Evolutionary conservation across 768 basidiomycete species (phyloP).

Genomic region (Hysterangium stoloniferum): DNA sequence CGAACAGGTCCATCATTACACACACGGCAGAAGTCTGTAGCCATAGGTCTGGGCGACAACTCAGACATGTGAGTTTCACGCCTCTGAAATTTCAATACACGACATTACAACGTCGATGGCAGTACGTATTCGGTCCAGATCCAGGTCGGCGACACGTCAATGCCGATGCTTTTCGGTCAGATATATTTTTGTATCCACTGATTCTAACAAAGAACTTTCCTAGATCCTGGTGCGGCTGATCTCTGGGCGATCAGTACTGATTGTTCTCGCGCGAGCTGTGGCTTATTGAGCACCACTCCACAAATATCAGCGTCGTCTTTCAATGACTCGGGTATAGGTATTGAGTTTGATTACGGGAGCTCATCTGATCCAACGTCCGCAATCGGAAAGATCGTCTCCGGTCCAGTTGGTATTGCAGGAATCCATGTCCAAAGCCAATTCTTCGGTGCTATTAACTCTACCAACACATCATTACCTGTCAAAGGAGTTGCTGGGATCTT

Average conservation of each 20-base stretch:
- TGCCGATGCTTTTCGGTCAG: background rate
- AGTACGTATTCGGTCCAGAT: background rate
- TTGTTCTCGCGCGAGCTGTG: background rate
- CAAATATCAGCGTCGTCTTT: background rate
- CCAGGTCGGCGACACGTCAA: background rate
- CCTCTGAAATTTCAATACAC: background rate
- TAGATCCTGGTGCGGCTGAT: conserved; percentile 3
- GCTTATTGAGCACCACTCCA: background rate
- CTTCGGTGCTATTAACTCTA: conserved; percentile 59
- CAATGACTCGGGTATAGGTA: background rate
- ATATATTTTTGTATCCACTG: background rate
- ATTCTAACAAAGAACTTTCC: background rate
- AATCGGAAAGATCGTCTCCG: background rate
- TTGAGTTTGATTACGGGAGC: background rate
- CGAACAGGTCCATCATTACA: background rate
- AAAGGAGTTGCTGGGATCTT: conserved; percentile 62
- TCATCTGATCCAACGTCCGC: background rate
- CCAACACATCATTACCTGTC: conserved; percentile 53
- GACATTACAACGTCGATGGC: background rate
- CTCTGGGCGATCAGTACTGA: conserved; percentile 1
- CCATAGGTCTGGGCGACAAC: background rate
- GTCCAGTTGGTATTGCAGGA: background rate
- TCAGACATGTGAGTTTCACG: background rate
- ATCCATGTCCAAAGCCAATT: conserved; percentile 37
- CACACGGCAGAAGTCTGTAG: background rate